These are phyloP conservation scores for Hypoxylon lienhwacheense DNA, from an alignment of 495 filamentous ascomycete genomes.

Conservation along the genomic window DNA sequence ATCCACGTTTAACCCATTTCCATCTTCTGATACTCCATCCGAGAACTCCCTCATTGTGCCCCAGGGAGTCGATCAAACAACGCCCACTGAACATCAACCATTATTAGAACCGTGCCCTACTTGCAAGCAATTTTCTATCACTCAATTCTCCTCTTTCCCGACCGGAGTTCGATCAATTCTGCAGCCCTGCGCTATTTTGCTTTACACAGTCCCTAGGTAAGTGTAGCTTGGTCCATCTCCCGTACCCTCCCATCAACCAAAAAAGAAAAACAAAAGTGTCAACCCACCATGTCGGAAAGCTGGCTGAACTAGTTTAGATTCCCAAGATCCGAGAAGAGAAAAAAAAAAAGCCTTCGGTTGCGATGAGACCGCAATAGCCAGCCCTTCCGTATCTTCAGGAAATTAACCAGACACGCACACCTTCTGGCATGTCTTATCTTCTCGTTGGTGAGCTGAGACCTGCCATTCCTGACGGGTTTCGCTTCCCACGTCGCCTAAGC, in stretches of 20 bases:
- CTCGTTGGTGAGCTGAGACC: slow-evolving; percentile 19
- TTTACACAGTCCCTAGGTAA: too few relatives aligned
- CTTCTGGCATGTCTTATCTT: slow-evolving; percentile 27
- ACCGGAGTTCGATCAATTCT: slow-evolving; percentile 14
- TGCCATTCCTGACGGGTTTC: slow-evolving; percentile 22
- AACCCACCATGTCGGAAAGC: slow-evolving; percentile 11
- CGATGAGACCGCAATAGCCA: slow-evolving; percentile 29
- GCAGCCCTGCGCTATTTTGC: slow-evolving; percentile 15
- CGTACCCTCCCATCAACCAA: slow-evolving; percentile 2
- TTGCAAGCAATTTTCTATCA: neutral
- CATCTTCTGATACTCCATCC: slow-evolving; percentile 26
- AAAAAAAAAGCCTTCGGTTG: slow-evolving; percentile 11
- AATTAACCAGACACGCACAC: too few relatives aligned
- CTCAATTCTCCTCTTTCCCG: slow-evolving; percentile 2
- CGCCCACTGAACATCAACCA: slow-evolving; percentile 20
- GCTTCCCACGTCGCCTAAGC: slow-evolving; percentile 14
- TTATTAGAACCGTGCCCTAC: slow-evolving; percentile 11
- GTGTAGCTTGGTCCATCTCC: slow-evolving; percentile 17
- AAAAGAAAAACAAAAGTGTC: neutral
- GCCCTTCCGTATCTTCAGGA: slow-evolving; percentile 14
- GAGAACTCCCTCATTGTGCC: slow-evolving; percentile 17
- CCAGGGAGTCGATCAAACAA: slow-evolving; percentile 33
- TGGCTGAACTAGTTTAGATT: slow-evolving; percentile 11
- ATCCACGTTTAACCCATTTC: slow-evolving; percentile 17
- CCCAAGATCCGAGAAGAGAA: slow-evolving; percentile 5